Percentiles rank a stretch among this genome's conserved stretches.
Evolutionary conservation across 305 asterid species (phyloP).

Genomic region (Ruellia speciosa): DNA sequence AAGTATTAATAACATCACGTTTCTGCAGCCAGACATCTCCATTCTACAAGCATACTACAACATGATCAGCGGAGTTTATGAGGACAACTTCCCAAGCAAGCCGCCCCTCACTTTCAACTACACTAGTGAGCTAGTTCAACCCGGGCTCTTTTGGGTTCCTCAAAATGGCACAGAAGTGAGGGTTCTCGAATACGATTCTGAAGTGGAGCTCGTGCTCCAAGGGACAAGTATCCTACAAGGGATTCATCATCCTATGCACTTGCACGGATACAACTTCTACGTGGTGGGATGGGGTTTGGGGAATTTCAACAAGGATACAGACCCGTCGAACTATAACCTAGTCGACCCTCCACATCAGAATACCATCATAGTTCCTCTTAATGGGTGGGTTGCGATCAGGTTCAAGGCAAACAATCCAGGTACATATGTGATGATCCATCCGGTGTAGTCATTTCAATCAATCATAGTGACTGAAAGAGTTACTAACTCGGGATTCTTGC

Average conservation of each 20-base stretch:
- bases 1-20: slow-evolving; percentile 43
- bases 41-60: slow-evolving; percentile 37
- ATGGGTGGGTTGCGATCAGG: slow-evolving; percentile 63
- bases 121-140: slow-evolving; percentile 26
- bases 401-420: slow-evolving; percentile 67
- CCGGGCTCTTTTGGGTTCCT: slow-evolving; percentile 5
- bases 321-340: slow-evolving; percentile 46
- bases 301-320: slow-evolving; percentile 34
- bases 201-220: slow-evolving; percentile 54
- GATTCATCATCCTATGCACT: slow-evolving; percentile 62
- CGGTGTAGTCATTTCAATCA: not conserved
- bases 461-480: not conserved
- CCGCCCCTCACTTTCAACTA: slow-evolving; percentile 40
- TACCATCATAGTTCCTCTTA: slow-evolving; percentile 42
- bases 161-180: slow-evolving; percentile 30
- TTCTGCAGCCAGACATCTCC: slow-evolving; percentile 24
- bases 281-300: slow-evolving; percentile 60
- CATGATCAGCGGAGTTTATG: slow-evolving; percentile 27
- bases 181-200: slow-evolving; percentile 34
- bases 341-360: slow-evolving; percentile 57
- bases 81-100: slow-evolving; percentile 30
- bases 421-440: slow-evolving; percentile 3
- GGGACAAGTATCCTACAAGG: slow-evolving; percentile 40
- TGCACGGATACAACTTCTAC: slow-evolving; percentile 63
- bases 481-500: slow-evolving; percentile 5